Evolutionary conservation across 2,329 filamentous ascomycete genomes (phyloP), one percentile per base, ranked within the genome.

Genomic region (Ophiostoma sp.): DNA sequence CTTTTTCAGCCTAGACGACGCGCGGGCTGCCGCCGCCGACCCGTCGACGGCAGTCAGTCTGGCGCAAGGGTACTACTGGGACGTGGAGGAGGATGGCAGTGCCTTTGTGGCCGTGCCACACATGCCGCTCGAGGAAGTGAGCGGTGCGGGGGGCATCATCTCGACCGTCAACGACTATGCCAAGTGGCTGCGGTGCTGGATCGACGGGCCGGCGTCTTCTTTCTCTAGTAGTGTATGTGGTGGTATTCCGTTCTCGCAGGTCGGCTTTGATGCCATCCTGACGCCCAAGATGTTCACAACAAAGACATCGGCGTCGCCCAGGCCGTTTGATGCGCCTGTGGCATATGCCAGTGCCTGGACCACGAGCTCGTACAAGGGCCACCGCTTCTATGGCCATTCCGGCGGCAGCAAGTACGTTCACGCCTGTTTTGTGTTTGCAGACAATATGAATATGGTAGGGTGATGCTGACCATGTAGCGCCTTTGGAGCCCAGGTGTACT

Each of bases 121-220:
- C 69, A 75, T 75, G 72, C 72, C 74, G 13, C 70, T 74, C 20
- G 73, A 75, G 35, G 79, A 77, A 74, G 72, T 77, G 35, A 78
- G 79, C 72, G 81, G 81, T 15, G 81, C 81, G 0, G 82, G 81
- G 0, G 77, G 76, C 13, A 75, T 81, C 64, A 76, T 86, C 31
- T 83, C 81, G 31, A 84, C 79, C 66, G 83, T 83, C 1, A 68
- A 78, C 8, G 85, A 87, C 76, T 86, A 85, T 74, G 75, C 79
- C 1, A 81, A 80, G 73, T 88, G 85, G 85, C 73, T 86, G 2
- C 77, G 78, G 35, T 83, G 81, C 27, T 76, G 86, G 33, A 76
- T 87, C 33, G 74, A 79, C n/a, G 75, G 72, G 4, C 71, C 71
- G 33, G 67, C 69, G 7, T 68, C 39, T 66, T 17, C 70, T 8